Evolutionary conservation across 208 protist genomes (phyloP), one percentile per base, ranked within the genome.

Genomic region (Crithidia mellificae): DNA sequence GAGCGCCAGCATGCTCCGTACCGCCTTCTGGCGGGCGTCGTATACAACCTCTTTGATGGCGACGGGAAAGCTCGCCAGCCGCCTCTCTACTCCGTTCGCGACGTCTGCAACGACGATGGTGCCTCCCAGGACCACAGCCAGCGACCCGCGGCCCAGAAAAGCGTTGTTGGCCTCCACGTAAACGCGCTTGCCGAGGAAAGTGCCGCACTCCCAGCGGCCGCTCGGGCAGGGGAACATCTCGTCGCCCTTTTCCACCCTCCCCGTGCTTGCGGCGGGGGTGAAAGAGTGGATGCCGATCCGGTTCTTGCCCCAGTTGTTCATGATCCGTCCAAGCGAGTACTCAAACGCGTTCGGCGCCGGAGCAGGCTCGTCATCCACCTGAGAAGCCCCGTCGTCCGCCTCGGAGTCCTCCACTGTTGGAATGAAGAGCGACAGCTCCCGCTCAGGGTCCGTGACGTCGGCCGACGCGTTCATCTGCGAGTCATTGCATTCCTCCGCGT

Each of bases 131-230:
- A 76, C 70, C 11, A 61, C 5, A 17, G 70, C 53, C 20, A 50
- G 24, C 20, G 70, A 51, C 8, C 70, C 70, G 17, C 70, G 70
- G 2, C 70, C 70, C 14, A 76, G 43, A 39, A 47, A 64, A 2
- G 34, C 27, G 54, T 44, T 54, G 4, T 36, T 54, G 0, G 63
- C 46, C 20, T 69, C 61, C 2, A 76, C 27, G 22, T 61, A 70
- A 27, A 76, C 63, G 6, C 63, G 70, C 29, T 65, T 63, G n/a
- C 56, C 70, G 22, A 34, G 17, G 25, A 70, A 76, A 14, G 54
- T 76, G 24, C 70, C 70, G 20, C 70, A 76, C 20, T 76, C 70
- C 70, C 70, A 76, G 15, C 38, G 70, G 14, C 70, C 56, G 19
- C 30, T 32, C 19, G 46, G 29, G n/a, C 44, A 46, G 0, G 70